Conservation (phyloP, 1,139 yeast genomes). For the Chernovozyma sophiae-reginae region DNA sequence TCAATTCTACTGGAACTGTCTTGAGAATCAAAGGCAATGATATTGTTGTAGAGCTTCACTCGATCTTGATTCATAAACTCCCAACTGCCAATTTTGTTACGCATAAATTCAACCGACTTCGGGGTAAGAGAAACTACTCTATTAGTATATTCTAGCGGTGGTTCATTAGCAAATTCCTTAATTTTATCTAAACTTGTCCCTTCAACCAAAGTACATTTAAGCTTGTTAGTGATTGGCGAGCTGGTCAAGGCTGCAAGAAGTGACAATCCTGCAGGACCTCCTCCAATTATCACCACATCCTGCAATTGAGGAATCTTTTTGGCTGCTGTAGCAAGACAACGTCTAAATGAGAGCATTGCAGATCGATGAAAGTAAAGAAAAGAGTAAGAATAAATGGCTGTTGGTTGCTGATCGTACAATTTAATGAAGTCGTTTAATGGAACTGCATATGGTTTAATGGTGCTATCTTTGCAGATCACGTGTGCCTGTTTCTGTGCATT, state of each 20-base stretch:
- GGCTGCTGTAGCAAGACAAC: constrained; percentile 7
- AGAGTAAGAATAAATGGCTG: no score
- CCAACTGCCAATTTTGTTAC: constrained; percentile 70
- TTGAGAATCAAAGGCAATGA: constrained; percentile 81
- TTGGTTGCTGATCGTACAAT: not conserved
- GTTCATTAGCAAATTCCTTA: constrained; percentile 45
- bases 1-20: constrained; percentile 64
- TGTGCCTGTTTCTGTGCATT: no score
- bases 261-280: constrained; percentile 96
- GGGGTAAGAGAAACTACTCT: constrained; percentile 88
- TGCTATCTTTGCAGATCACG: no score
- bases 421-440: no score
- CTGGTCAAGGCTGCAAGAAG: constrained; percentile 73
- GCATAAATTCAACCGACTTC: constrained; percentile 62
- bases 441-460: no score
- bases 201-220: constrained; percentile 70
- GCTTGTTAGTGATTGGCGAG: constrained; percentile 56
- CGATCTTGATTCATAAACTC: constrained; percentile 62
- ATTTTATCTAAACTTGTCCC: constrained; percentile 58
- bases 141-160: constrained; percentile 67
- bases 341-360: not conserved
- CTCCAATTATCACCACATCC: constrained; percentile 90
- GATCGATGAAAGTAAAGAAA: no score
- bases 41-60: constrained; percentile 72
- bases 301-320: constrained; percentile 21